phyloP scores from a whole-genome alignment of 2,329 filamentous ascomycete genomes.

The Sarocladium strictum region DNA sequence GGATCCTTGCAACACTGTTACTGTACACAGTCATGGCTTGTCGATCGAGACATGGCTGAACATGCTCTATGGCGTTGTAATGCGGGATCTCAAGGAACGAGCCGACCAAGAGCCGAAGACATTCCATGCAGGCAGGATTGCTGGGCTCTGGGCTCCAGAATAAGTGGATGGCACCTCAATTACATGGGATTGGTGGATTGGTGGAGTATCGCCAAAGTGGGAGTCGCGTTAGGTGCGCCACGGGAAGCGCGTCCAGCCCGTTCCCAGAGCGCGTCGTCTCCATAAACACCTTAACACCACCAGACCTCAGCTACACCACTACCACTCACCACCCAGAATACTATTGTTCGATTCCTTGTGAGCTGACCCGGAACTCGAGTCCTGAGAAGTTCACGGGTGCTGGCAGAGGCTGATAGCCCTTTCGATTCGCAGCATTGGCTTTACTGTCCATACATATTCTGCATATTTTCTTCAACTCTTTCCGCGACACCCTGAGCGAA shows the following conservation, averaged over 20 bases:
- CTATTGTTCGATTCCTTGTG: too few species aligned
- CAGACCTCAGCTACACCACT: background rate
- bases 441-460: slow-evolving; percentile 5
- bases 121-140: background rate
- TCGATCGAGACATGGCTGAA: too few species aligned
- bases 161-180: too few species aligned
- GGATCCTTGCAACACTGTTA: too few species aligned
- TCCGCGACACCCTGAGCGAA: background rate
- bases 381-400: background rate
- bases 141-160: background rate
- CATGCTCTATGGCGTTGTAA: too few species aligned
- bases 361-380: background rate
- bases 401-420: background rate
- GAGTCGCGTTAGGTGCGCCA: slow-evolving; percentile 3
- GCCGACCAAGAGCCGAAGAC: background rate
- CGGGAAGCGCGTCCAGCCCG: slow-evolving; percentile 1
- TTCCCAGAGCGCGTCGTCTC: slow-evolving; percentile 6
- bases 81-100: background rate
- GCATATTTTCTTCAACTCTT: background rate
- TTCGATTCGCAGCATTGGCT: slow-evolving; percentile 1
- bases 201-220: slow-evolving; percentile 1
- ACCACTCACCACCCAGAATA: background rate
- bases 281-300: slow-evolving; percentile 8
- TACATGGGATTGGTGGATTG: background rate
- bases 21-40: too few species aligned